Evolutionary conservation across 1,139 yeast species (phyloP).

Genomic region (Magnusiomyces ingens): DNA sequence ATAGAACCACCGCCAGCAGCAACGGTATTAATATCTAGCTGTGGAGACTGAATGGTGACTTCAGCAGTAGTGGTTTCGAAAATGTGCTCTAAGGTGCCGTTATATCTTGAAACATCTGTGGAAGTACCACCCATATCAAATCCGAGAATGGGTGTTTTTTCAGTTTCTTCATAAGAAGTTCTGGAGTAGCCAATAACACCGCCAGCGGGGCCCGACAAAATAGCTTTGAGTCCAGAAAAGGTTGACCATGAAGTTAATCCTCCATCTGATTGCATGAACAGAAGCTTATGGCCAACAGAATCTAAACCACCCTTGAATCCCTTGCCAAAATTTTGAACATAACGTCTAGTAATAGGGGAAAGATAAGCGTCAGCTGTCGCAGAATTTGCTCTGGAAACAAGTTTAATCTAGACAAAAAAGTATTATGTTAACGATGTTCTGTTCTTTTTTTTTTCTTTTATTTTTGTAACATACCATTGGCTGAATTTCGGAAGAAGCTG

Average conservation of each 20-base stretch:
- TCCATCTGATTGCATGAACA: slow-evolving; percentile 57
- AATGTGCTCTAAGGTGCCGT: slow-evolving; percentile 45
- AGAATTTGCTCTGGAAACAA: slow-evolving; percentile 64
- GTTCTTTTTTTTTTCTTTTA: not conserved
- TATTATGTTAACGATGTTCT: not conserved
- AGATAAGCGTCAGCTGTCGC: slow-evolving; percentile 72
- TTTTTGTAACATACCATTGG: slow-evolving; percentile 42
- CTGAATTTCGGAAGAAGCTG: slow-evolving; percentile 57
- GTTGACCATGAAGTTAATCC: slow-evolving; percentile 45
- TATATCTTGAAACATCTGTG: slow-evolving; percentile 48
- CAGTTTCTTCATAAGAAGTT: slow-evolving; percentile 36
- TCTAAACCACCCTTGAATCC: slow-evolving; percentile 52
- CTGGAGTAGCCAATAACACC: slow-evolving; percentile 52
- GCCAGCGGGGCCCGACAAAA: slow-evolving; percentile 54
- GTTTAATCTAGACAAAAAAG: slow-evolving; percentile 41
- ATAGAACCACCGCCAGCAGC: slow-evolving; percentile 59
- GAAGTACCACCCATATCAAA: slow-evolving; percentile 61
- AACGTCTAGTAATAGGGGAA: slow-evolving; percentile 63
- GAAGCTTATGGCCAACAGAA: slow-evolving; percentile 38
- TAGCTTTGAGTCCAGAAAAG: slow-evolving; percentile 47
- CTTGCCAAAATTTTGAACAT: slow-evolving; percentile 51
- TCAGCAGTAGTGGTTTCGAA: slow-evolving; percentile 51
- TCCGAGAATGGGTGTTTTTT: slow-evolving; percentile 41
- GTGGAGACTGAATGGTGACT: slow-evolving; percentile 51
- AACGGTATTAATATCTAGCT: slow-evolving; percentile 50